These are phyloP conservation scores for Plasmopara muralis DNA, from an alignment of 352 stramenopile species.

Conservation along the genomic window DNA sequence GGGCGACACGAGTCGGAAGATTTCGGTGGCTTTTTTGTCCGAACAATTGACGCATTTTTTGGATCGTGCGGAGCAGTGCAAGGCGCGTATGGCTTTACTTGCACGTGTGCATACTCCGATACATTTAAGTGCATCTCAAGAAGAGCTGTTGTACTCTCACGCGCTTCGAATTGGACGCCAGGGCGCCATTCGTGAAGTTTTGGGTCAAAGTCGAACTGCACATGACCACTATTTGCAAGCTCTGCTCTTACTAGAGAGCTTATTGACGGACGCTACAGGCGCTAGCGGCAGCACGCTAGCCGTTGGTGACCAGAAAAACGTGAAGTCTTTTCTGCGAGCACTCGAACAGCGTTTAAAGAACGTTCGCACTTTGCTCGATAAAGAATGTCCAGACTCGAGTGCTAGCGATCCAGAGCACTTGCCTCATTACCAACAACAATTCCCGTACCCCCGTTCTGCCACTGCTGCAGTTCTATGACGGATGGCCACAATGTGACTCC, in stretches of 20 bases:
- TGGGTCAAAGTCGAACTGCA: constrained; percentile 44
- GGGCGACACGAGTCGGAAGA: constrained; percentile 46
- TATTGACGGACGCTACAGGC: constrained; percentile 37
- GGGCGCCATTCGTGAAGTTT: constrained; percentile 59
- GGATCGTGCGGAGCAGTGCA: constrained; percentile 58
- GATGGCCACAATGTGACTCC: constrained; percentile 13
- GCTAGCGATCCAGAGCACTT: constrained; percentile 8
- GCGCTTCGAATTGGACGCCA: constrained; percentile 57
- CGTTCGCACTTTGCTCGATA: constrained; percentile 30
- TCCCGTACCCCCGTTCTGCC: constrained; percentile 11
- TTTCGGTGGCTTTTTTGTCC: constrained; percentile 52
- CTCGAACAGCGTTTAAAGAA: constrained; percentile 50
- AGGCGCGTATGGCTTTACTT: constrained; percentile 36
- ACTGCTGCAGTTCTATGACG: constrained; percentile 18
- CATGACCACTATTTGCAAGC: constrained; percentile 59
- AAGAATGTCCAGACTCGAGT: constrained; percentile 9
- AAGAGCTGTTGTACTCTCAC: constrained; percentile 59
- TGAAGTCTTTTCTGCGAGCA: constrained; percentile 39
- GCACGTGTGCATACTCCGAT: constrained; percentile 5
- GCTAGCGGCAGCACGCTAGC: constrained; percentile 15
- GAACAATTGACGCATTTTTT: constrained; percentile 59
- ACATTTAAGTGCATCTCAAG: constrained; percentile 33
- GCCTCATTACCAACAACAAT: constrained; percentile 9
- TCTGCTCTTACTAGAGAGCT: constrained; percentile 53
- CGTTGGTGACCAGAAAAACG: constrained; percentile 46